These are phyloP conservation scores for Blastomyces emzantsi DNA, from an alignment of 2,329 filamentous ascomycete species.

Conservation along the genomic window DNA sequence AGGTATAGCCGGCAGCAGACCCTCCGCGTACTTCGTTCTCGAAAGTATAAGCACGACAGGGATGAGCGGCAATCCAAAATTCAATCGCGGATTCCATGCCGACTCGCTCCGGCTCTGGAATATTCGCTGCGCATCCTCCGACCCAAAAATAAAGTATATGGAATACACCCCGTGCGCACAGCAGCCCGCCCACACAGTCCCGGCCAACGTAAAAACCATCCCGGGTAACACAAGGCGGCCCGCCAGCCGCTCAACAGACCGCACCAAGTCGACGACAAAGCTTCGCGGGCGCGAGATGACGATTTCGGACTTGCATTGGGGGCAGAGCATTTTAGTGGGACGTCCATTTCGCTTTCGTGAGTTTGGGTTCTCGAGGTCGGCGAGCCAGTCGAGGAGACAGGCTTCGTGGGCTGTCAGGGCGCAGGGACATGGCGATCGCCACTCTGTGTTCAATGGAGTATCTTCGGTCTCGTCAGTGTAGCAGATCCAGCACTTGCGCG, in stretches of 20 bases:
- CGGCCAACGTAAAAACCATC: slow-evolving; percentile 44
- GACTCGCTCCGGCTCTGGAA: slow-evolving; percentile 34
- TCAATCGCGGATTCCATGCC: slow-evolving; percentile 42
- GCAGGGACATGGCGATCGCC: slow-evolving; percentile 86
- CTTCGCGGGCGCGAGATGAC: slow-evolving; percentile 66
- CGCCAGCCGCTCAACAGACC: slow-evolving; percentile 49
- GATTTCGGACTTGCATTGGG: slow-evolving; percentile 81
- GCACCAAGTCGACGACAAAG: slow-evolving; percentile 57
- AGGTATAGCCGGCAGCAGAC: slow-evolving; percentile 53
- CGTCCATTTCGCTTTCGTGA: slow-evolving; percentile 42
- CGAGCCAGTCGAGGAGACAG: slow-evolving; percentile 85
- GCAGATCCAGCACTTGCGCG: slow-evolving; percentile 59
- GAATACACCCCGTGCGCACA: slow-evolving; percentile 53
- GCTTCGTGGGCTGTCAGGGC: slow-evolving; percentile 83
- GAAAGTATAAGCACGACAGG: slow-evolving; percentile 60
- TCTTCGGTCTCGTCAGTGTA: slow-evolving; percentile 59
- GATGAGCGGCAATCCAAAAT: slow-evolving; percentile 57
- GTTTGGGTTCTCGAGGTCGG: slow-evolving; percentile 66
- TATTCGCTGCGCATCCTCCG: slow-evolving; percentile 50
- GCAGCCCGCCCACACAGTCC: slow-evolving; percentile 44
- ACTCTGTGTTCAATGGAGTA: slow-evolving; percentile 50
- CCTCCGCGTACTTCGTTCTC: slow-evolving; percentile 55
- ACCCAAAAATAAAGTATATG: slow-evolving; percentile 57
- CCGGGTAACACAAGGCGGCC: slow-evolving; percentile 56
- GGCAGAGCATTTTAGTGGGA: slow-evolving; percentile 62